A percentile compares a stretch with the other conserved stretches of the same genome.
phyloP scores from a whole-genome alignment of 352 stramenopile genomes.

The Globisporangium rhizosaccharum region DNA sequence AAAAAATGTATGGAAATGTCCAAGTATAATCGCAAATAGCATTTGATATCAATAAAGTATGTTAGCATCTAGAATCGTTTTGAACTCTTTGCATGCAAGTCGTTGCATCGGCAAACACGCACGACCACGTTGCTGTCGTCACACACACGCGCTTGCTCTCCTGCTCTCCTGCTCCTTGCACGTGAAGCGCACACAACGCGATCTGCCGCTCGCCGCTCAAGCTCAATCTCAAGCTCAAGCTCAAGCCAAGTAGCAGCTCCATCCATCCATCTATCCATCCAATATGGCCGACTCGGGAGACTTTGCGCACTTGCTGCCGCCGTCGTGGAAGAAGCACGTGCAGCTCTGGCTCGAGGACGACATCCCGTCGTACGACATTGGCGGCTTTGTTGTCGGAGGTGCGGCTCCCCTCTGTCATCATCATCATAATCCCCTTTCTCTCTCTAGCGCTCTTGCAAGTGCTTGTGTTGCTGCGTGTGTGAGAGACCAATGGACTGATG shows the following conservation, averaged over 20 bases:
- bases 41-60: too few species aligned
- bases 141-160: not conserved
- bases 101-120: not conserved
- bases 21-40: too few species aligned
- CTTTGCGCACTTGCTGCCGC: conserved; percentile 65
- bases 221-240: not conserved
- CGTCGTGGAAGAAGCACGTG: conserved; percentile 84
- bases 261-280: not conserved
- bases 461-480: not conserved
- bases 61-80: too few species aligned
- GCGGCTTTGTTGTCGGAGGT: conserved; percentile 96
- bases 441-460: not conserved
- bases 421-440: too few species aligned
- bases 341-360: conserved; percentile 96
- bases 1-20: too few species aligned
- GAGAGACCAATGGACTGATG: not conserved
- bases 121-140: not conserved
- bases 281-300: conserved; percentile 22
- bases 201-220: not conserved
- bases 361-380: conserved; percentile 96
- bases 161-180: not conserved
- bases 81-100: too few species aligned
- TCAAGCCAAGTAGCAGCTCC: not conserved
- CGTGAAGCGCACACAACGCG: not conserved
- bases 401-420: not conserved